Conservation (phyloP, 345 rosid species). For the Linum lewisii region DNA sequence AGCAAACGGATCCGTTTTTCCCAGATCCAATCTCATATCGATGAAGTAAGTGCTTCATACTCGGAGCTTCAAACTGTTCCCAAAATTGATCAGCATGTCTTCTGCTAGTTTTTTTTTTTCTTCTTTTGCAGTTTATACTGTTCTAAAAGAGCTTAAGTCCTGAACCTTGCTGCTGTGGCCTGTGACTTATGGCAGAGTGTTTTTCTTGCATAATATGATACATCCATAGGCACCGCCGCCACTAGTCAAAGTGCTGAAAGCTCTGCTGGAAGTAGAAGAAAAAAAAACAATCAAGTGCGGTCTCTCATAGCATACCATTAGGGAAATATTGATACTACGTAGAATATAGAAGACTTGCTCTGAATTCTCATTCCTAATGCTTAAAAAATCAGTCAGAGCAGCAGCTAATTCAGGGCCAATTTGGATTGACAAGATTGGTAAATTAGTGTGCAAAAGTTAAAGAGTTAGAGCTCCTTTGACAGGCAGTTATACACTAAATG, state of each 20-base stretch:
- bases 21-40: slow-evolving; percentile 41
- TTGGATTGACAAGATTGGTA: background rate
- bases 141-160: background rate
- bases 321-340: background rate
- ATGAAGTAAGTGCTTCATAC: slow-evolving; percentile 32
- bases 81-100: background rate
- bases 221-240: background rate
- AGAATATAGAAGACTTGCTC: background rate
- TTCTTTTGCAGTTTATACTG: background rate
- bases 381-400: background rate
- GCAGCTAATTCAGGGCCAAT: background rate
- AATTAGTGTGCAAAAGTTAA: background rate
- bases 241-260: background rate
- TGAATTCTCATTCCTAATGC: background rate
- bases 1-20: slow-evolving; percentile 27
- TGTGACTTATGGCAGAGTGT: background rate
- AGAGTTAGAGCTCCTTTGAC: background rate
- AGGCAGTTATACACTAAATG: no score
- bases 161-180: background rate
- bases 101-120: background rate
- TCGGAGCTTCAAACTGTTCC: background rate
- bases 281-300: background rate
- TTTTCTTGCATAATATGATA: slow-evolving; percentile 1
- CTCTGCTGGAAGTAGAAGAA: background rate
- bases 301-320: background rate